Percentiles rank a stretch among this genome's conserved stretches.
phyloP scores from a whole-genome alignment of 805 yeast species.

The Suhomyces pyralidae region DNA sequence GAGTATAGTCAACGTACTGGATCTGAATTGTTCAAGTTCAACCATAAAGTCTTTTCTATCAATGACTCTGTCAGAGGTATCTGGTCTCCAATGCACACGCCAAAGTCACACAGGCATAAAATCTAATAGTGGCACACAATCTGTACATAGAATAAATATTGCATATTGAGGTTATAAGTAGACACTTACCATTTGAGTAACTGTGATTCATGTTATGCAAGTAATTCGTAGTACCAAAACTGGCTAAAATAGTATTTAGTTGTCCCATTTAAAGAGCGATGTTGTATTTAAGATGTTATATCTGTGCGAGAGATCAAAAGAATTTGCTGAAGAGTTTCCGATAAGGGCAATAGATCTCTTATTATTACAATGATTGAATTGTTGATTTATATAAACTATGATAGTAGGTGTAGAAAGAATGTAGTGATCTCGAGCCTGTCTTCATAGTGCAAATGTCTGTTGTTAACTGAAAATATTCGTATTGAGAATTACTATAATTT shows the following conservation, averaged over 20 bases:
- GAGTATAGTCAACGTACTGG: slow-evolving; percentile 72
- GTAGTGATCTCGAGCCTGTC: background rate
- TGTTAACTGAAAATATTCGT: too few species aligned
- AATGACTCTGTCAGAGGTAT: slow-evolving; percentile 90
- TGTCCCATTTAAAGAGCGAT: background rate
- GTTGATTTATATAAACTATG: background rate
- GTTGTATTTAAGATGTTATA: background rate
- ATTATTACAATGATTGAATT: background rate
- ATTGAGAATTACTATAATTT: background rate
- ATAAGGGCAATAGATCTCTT: too few species aligned
- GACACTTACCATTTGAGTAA: background rate
- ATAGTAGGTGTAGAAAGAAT: background rate
- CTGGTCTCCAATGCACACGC: slow-evolving; percentile 93
- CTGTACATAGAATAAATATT: background rate
- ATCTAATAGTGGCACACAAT: slow-evolving; percentile 20
- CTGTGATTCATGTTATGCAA: background rate
- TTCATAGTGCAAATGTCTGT: background rate
- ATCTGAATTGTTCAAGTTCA: slow-evolving; percentile 56
- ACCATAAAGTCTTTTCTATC: slow-evolving; percentile 70
- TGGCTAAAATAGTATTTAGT: background rate
- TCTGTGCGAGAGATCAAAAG: background rate
- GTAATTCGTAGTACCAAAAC: background rate
- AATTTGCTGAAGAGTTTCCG: too few species aligned
- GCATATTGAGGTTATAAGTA: background rate
- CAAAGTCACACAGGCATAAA: slow-evolving; percentile 38